Conservation (phyloP, 1,284 basidiomycete species). For the Calocybe gambosa region DNA sequence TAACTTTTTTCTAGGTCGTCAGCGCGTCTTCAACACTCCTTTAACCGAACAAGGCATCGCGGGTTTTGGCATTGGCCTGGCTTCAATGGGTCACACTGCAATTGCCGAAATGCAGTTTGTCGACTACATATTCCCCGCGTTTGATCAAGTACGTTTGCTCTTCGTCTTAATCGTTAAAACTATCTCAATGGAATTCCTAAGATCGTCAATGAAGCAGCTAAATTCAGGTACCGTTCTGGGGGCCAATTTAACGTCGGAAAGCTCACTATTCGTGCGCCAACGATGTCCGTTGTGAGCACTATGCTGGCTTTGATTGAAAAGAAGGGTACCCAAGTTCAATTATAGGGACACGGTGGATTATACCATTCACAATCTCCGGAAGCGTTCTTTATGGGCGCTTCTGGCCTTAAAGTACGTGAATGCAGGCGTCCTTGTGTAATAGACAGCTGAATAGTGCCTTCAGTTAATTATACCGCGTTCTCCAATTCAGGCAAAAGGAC, state of each 20-base stretch:
- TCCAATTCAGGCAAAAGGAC: conserved; percentile 91
- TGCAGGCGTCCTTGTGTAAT: conserved; percentile 3
- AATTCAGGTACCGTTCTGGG: conserved; percentile 86
- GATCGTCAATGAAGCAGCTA: conserved; percentile 95
- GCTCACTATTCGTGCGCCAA: conserved; percentile 83
- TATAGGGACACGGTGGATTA: conserved; percentile 77
- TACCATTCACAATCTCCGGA: conserved; percentile 96
- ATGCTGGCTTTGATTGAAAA: neutral
- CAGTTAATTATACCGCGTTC: conserved; percentile 88
- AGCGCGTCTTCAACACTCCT: conserved; percentile 94
- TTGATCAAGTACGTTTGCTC: conserved; percentile 66
- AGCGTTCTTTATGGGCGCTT: conserved; percentile 88
- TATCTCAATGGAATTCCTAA: conserved; percentile 26
- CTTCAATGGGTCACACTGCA: conserved; percentile 89
- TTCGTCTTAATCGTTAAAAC: neutral
- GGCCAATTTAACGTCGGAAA: conserved; percentile 80
- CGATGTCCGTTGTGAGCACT: conserved; percentile 68
- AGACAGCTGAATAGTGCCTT: conserved; percentile 1
- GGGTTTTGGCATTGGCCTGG: conserved; percentile 90
- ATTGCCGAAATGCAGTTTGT: conserved; percentile 92
- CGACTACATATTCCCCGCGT: conserved; percentile 87
- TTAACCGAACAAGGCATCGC: conserved; percentile 93
- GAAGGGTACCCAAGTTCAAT: conserved; percentile 1
- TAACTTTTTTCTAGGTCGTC: conserved; percentile 50
- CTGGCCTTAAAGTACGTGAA: conserved; percentile 73